Conservation (phyloP, 768 basidiomycete species). For the Sporobolomyces pararoseus region DNA sequence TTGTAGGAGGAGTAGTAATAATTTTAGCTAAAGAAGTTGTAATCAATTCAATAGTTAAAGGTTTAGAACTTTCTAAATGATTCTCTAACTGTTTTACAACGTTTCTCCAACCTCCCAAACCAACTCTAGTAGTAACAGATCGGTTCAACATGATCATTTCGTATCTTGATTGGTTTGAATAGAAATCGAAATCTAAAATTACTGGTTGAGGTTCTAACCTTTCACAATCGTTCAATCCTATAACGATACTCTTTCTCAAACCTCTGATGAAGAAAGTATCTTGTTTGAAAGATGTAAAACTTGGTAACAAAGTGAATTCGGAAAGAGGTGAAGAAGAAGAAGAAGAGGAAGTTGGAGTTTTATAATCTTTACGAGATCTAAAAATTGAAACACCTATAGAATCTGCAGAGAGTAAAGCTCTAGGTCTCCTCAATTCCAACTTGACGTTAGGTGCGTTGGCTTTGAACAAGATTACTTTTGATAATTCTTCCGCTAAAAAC, state of each 20-base stretch:
- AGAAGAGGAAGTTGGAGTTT: background rate
- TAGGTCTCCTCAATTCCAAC: constrained; percentile 56
- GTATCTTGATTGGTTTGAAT: constrained; percentile 15
- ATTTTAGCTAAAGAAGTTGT: constrained; percentile 58
- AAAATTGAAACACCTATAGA: constrained; percentile 52
- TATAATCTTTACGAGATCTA: constrained; percentile 23
- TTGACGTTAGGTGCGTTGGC: constrained; percentile 48
- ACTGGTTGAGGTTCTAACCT: constrained; percentile 63
- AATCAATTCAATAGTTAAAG: constrained; percentile 65
- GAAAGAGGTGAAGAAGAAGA: background rate
- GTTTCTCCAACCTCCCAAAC: constrained; percentile 25
- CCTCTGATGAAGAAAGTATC: constrained; percentile 51
- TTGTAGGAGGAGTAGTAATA: constrained; percentile 41
- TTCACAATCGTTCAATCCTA: constrained; percentile 69
- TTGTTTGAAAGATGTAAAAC: background rate
- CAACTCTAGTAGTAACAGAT: background rate
- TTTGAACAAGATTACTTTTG: constrained; percentile 50
- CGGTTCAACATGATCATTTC: constrained; percentile 52
- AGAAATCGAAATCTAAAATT: constrained; percentile 53
- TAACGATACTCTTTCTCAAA: constrained; percentile 57
- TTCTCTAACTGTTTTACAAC: constrained; percentile 24
- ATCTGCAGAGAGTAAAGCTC: constrained; percentile 58
- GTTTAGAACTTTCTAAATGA: background rate
- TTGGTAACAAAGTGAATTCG: background rate
- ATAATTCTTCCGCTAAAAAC: constrained; percentile 54